Conservation (phyloP, 257 asterid species). For the Solanum tarijense region DNA sequence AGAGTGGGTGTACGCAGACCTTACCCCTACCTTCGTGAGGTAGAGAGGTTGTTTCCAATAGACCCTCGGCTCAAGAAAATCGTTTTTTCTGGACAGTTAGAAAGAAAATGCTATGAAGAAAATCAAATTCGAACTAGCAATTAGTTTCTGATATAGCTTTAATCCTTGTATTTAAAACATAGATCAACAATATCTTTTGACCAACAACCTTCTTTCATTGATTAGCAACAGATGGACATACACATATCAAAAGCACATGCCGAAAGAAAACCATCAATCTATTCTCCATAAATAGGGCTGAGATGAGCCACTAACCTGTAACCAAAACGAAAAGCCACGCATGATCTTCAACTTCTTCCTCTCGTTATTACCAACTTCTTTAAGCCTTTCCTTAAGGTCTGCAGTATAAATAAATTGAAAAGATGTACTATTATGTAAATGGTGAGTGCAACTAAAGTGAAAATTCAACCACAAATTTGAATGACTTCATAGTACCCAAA, state of each 20-base stretch:
- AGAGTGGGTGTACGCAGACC: not conserved
- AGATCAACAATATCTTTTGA: not conserved
- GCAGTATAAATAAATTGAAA: not conserved
- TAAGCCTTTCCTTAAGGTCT: conserved; percentile 8
- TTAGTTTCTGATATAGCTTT: not conserved
- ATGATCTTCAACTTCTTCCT: conserved; percentile 13
- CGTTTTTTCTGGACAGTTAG: fast-evolving
- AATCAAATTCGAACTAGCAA: not conserved
- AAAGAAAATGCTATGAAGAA: not conserved
- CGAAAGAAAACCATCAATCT: not conserved
- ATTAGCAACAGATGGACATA: not conserved
- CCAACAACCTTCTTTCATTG: not conserved
- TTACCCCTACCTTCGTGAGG: not conserved
- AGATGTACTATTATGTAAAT: not conserved
- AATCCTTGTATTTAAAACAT: not conserved
- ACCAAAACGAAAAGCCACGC: conserved; percentile 27
- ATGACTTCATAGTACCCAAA: not conserved
- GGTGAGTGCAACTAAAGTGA: not conserved
- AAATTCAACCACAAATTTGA: not conserved
- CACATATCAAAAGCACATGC: not conserved
- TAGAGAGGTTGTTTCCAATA: not conserved
- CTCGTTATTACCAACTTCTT: not conserved
- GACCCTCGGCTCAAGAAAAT: not conserved
- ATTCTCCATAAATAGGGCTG: not conserved
- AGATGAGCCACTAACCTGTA: conserved; percentile 10